Evolutionary conservation across 2,329 filamentous ascomycete species (phyloP).

Genomic region (Acrocalymma vagum): DNA sequence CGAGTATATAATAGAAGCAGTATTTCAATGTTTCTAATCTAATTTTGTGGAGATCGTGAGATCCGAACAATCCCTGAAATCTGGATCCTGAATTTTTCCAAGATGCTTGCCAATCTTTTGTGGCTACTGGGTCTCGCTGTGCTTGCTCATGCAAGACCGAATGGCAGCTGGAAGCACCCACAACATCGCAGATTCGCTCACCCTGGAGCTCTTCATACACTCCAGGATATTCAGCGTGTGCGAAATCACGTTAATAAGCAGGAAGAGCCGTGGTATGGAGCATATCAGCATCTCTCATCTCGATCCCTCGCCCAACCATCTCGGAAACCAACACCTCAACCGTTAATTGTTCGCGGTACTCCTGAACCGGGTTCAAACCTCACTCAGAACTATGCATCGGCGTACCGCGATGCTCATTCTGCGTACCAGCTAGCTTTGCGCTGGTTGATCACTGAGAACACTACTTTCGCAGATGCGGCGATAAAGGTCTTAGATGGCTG

Average conservation of each 20-base stretch:
- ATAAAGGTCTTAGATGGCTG: constrained; percentile 50
- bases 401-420: constrained; percentile 40
- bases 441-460: constrained; percentile 52
- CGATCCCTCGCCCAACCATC: constrained; percentile 29
- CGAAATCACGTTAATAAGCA: constrained; percentile 44
- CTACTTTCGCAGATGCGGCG: constrained; percentile 48
- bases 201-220: constrained; percentile 48
- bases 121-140: too few relatives aligned
- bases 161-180: too few relatives aligned
- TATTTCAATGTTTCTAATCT: too few relatives aligned
- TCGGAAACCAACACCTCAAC: constrained; percentile 5
- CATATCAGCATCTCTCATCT: constrained; percentile 44
- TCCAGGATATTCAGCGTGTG: constrained; percentile 51
- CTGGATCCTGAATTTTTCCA: too few relatives aligned
- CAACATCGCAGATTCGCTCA: too few relatives aligned
- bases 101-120: too few relatives aligned
- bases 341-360: constrained; percentile 1
- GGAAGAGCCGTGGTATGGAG: constrained; percentile 46
- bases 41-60: too few relatives aligned
- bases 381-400: constrained; percentile 7
- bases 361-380: constrained; percentile 1
- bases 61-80: too few relatives aligned
- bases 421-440: constrained; percentile 52
- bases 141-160: too few relatives aligned
- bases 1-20: too few relatives aligned